Conservation (phyloP, 331 rosid genomes). For the Ulmus americana region DNA sequence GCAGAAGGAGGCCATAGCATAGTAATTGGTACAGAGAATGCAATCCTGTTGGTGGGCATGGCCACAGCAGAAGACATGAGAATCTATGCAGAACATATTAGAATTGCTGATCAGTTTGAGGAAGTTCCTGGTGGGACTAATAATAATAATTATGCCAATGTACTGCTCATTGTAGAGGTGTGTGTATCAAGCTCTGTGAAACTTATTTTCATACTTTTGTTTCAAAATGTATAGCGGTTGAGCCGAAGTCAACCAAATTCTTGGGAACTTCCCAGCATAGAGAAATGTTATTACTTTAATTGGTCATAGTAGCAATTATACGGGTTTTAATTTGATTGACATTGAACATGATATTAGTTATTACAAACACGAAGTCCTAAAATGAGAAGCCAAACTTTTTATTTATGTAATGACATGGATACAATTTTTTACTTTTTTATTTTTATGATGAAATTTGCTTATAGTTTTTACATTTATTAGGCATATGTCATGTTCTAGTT, state of each 20-base stretch:
- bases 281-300: slow-evolving; percentile 6
- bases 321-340: not conserved
- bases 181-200: too few species aligned
- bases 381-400: not conserved
- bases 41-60: slow-evolving; percentile 79
- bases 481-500: too few species aligned
- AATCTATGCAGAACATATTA: too few species aligned
- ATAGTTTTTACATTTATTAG: too few species aligned
- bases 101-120: too few species aligned
- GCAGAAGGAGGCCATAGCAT: slow-evolving; percentile 87
- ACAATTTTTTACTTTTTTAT: not conserved
- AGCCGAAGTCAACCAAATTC: slow-evolving; percentile 2
- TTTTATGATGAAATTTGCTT: not conserved
- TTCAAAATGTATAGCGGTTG: too few species aligned
- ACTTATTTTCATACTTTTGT: too few species aligned
- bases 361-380: slow-evolving; percentile 4
- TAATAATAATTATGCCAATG: too few species aligned
- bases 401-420: not conserved
- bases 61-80: too few species aligned
- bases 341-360: not conserved
- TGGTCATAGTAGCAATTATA: too few species aligned
- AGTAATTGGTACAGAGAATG: slow-evolving; percentile 89
- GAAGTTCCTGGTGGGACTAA: too few species aligned
- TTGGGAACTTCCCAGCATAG: not conserved
- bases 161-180: too few species aligned